Evolutionary conservation across 768 basidiomycete species (phyloP), one percentile per base, ranked within the genome.

Genomic region (Kwoniella sp.): DNA sequence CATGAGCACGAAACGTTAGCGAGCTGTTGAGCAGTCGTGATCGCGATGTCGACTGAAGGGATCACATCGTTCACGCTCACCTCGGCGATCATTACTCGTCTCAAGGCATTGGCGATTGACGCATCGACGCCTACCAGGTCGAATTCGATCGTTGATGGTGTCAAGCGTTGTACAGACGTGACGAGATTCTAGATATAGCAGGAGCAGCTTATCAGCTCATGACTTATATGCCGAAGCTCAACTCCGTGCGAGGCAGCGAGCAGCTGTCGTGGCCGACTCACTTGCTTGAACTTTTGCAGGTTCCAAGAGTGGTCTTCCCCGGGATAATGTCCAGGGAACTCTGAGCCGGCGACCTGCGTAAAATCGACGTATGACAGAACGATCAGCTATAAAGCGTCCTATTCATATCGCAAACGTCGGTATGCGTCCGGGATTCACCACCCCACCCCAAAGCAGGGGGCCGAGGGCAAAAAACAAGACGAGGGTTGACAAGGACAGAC

Each of bases 81-180:
- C 86, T 99, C 96, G 11, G 95, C 90, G 53, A 98, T 90, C 78
- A 97, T 84, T 60, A 96, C 92, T 62, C 96, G 85, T 28, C 96
- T 85, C 69, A 95, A 87, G 0, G 95, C 93, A 80, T 99, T 98
- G 30, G 96, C 93, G 64, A 99, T 90, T 17, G 92, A 91, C 0
- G 96, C 91, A 79, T 99, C 95, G 29, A 97, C 90, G 4, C 95
- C 94, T 61, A 97, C 86, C 51, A 98, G 84, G 82, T 99, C 96
- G 79, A 99, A 95, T 71, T 97, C 94, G 67, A 96, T 86, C 1
- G 90, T 89, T 17, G 89, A 86, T 48, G 89, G 85, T 0, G 93
- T 95, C 37, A 94, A 82, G 48, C 90, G 86, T 66, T 90, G 87
- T 37, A 96, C 85, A 62, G 88, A 84, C 11, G 93, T 86, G 76